Percentiles rank a stretch among this genome's conserved stretches.
Evolutionary conservation across 345 rosid species (phyloP).

Genomic region (Triadica sebifera): DNA sequence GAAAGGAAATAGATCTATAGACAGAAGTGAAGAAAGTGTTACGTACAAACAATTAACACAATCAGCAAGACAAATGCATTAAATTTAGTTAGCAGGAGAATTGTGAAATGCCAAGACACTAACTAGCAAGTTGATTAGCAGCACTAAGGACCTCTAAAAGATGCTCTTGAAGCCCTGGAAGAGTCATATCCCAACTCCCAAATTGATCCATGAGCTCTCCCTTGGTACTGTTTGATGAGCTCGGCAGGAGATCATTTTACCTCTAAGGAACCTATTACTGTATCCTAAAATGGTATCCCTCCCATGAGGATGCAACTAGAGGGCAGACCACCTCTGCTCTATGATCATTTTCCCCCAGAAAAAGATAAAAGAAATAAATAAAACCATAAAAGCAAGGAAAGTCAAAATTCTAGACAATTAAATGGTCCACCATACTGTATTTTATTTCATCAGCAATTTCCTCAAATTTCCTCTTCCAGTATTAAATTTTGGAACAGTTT

Average conservation of each 20-base stretch:
- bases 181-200: background rate
- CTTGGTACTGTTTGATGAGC: background rate
- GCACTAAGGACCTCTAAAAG: background rate
- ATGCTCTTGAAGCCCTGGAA: background rate
- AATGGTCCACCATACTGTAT: background rate
- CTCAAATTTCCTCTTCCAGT: background rate
- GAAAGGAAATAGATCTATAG: background rate
- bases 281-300: background rate
- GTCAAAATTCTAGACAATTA: background rate
- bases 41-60: background rate
- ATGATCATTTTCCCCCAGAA: background rate
- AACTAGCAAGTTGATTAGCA: background rate
- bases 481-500: background rate
- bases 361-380: background rate
- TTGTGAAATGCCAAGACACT: background rate
- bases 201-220: background rate
- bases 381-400: background rate
- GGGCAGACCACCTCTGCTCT: background rate
- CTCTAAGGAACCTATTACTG: background rate
- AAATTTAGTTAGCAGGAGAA: background rate
- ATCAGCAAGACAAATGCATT: background rate
- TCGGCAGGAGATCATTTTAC: background rate
- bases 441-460: background rate
- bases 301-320: background rate
- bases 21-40: slow-evolving; percentile 7